Evolutionary conservation across 306 rosid species (phyloP), one percentile per base, ranked within the genome.

Genomic region (Oemleria cerasiformis): DNA sequence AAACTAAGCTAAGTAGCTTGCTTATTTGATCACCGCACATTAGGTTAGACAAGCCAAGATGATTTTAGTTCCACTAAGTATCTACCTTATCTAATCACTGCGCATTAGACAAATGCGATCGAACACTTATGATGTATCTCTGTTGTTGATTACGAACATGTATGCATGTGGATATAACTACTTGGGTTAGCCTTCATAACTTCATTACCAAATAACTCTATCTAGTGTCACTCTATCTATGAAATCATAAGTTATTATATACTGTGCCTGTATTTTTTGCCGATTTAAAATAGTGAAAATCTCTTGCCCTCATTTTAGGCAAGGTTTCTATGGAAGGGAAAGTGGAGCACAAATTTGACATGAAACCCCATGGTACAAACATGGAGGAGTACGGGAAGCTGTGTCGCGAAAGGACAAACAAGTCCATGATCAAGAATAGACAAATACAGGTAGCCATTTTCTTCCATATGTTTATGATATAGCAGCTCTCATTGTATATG

Each of bases 291-390:
- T 38, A 4, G 70, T 30, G 66, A 48, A 75, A 72, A 59, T 48
- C 43, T 55, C 66, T 42, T 62, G 56, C 38, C 44, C 63, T 80
- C 77, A 68, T 65, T 66, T 78, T 70, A 91, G 97, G 87, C 68
- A 88, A 88, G 80, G 85, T 94, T 75, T 77, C 91, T 34, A 78
- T 88, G 84, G 99, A 91, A 76, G 99, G 99, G 75, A 94, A 94
- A 76, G 97, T 94, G 56, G 99, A 94, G 75, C 97, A 87, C 74
- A 94, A 94, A 76, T 94, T 94, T 81, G 99, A 94, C 74, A 91
- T 94, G 99, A 94, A 91, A 83, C 99, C 97, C 64, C 99, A 90
- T 54, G 86, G 94, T 54, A 87, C 86, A 81, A 89, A 94, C 84
- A 75, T 94, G 45, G 99, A 89, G 70, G 92, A 86, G 76, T 94